Evolutionary conservation across 2,329 filamentous ascomycete genomes (phyloP).

Genomic region (Sporothrix pseudoabietina): DNA sequence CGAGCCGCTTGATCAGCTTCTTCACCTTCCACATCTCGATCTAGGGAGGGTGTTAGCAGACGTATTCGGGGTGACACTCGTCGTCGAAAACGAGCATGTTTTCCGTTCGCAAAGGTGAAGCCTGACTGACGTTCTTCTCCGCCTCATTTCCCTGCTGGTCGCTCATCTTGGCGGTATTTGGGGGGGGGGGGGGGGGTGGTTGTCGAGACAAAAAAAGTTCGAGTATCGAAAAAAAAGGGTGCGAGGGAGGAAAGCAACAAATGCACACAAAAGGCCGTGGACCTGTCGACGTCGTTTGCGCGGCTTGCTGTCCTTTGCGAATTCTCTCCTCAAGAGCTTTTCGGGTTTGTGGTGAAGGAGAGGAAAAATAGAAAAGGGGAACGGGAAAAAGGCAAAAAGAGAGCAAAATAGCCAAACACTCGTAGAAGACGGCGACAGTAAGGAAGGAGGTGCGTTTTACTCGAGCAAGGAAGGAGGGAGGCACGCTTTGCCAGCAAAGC

Average conservation of each 20-base stretch:
- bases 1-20: conserved; percentile 98
- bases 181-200: neutral
- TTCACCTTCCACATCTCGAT: conserved; percentile 96
- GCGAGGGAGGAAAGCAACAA: conserved; percentile 9
- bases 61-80: neutral
- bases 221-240: conserved; percentile 6
- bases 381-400: neutral
- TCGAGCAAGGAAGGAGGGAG: conserved; percentile 18
- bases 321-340: conserved; percentile 13
- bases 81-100: conserved; percentile 13
- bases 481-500: conserved; percentile 24
- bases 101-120: neutral
- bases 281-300: conserved; percentile 7
- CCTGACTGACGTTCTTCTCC: conserved; percentile 80
- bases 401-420: neutral
- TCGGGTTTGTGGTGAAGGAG: neutral
- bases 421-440: conserved; percentile 9
- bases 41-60: conserved; percentile 42
- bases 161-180: conserved; percentile 67
- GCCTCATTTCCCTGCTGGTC: conserved; percentile 85
- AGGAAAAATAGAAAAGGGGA: neutral
- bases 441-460: conserved; percentile 2
- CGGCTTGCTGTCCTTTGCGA: conserved; percentile 5
- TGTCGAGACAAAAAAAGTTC: neutral
- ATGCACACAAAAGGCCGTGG: conserved; percentile 24